Conservation (phyloP, 192 early-diverging fungal species). For the Pecoramyces ruminantium region DNA sequence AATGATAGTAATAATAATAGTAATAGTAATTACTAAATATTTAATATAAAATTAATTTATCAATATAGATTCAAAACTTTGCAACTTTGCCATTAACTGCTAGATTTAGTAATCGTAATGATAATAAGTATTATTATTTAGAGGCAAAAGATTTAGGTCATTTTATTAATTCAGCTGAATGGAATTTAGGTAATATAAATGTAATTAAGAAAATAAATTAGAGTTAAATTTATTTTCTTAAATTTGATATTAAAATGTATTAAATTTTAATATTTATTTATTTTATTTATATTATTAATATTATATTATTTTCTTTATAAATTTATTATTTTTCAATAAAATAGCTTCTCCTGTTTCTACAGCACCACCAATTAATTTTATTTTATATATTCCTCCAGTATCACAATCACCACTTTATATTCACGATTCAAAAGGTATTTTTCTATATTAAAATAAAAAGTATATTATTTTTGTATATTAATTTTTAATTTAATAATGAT, state of each 20-base stretch:
- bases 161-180: slow-evolving; percentile 91
- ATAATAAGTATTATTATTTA: slow-evolving; percentile 28
- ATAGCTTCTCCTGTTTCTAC: slow-evolving; percentile 69
- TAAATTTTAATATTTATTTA: no score
- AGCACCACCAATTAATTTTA: slow-evolving; percentile 71
- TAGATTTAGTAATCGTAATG: slow-evolving; percentile 57
- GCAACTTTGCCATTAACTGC: slow-evolving; percentile 59
- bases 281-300: neutral
- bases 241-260: no score
- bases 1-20: no score
- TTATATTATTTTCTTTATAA: neutral
- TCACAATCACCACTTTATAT: slow-evolving; percentile 54
- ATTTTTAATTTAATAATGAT: no score
- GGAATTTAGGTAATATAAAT: slow-evolving; percentile 86
- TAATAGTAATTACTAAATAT: no score
- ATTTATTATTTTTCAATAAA: neutral
- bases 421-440: slow-evolving; percentile 25
- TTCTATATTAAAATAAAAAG: neutral
- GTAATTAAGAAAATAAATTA: no score
- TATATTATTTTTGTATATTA: no score
- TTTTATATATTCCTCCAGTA: slow-evolving; percentile 65
- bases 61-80: slow-evolving; percentile 21
- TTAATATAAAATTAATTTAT: no score
- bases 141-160: slow-evolving; percentile 56
- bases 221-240: no score